These are phyloP conservation scores for Candida coquimbonensis DNA, from an alignment of 805 yeast species.

Conservation along the genomic window DNA sequence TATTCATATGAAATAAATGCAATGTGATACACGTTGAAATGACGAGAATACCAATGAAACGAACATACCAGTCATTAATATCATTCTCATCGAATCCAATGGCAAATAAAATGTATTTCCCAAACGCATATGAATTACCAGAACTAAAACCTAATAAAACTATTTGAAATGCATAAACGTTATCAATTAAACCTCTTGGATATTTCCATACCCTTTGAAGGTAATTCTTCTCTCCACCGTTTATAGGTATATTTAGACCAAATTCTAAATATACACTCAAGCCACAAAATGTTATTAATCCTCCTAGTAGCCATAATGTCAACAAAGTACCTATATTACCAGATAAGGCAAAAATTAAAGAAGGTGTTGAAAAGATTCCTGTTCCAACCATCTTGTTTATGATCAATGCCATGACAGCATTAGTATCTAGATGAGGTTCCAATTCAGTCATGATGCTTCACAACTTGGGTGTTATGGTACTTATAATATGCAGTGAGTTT, in stretches of 20 bases:
- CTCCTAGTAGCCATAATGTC: conserved; percentile 56
- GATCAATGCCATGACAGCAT: conserved; percentile 33
- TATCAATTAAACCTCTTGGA: conserved; percentile 49
- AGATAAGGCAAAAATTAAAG: conserved; percentile 47
- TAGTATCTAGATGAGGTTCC: conserved; percentile 14
- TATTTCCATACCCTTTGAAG: conserved; percentile 48
- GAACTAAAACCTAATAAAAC: conserved; percentile 56
- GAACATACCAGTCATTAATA: conserved; percentile 29
- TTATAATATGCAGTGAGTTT: too few species aligned
- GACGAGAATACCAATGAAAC: conserved; percentile 43
- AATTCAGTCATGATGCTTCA: neutral
- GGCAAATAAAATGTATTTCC: conserved; percentile 45
- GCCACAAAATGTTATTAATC: conserved; percentile 47
- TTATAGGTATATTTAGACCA: conserved; percentile 56
- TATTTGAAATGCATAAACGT: conserved; percentile 42
- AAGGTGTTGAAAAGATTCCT: conserved; percentile 64
- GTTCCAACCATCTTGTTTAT: conserved; percentile 70
- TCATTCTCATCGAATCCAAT: conserved; percentile 26
- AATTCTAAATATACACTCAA: conserved; percentile 56
- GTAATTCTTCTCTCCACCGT: conserved; percentile 67
- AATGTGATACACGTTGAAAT: conserved; percentile 39
- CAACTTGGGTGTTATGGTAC: too few species aligned
- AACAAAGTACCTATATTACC: conserved; percentile 56
- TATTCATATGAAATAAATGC: conserved; percentile 42
- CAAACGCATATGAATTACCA: conserved; percentile 60